Evolutionary conservation across 202 grass and related monocot species (phyloP).

Genomic region (Schoenoplectus triqueter): DNA sequence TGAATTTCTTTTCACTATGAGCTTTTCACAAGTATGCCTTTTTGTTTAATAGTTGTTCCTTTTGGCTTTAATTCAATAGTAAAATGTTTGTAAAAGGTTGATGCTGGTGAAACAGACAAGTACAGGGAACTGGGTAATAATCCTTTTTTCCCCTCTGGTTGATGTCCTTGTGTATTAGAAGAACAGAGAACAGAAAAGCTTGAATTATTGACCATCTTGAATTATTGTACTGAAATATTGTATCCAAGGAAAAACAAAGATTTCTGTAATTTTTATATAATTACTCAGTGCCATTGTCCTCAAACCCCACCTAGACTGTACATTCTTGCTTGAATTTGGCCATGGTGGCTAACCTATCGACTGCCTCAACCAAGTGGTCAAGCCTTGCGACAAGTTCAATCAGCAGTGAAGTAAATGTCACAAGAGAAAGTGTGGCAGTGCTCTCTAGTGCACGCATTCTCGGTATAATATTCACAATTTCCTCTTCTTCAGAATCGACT

Average conservation of each 20-base stretch:
- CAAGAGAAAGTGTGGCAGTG: constrained; percentile 62
- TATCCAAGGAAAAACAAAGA: constrained; percentile 26
- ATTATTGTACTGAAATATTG: not conserved
- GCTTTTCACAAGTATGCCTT: not conserved
- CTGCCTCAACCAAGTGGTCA: constrained; percentile 85
- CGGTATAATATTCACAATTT: constrained; percentile 44
- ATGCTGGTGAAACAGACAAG: not conserved
- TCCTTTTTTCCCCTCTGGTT: not conserved
- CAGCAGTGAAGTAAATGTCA: constrained; percentile 66
- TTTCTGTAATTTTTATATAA: not conserved
- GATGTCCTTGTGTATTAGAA: constrained; percentile 16
- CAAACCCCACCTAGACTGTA: constrained; percentile 40
- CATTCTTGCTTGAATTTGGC: constrained; percentile 69
- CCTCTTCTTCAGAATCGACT: constrained; percentile 52
- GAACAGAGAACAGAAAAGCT: constrained; percentile 15
- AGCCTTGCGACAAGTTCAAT: constrained; percentile 87
- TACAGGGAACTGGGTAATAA: not conserved
- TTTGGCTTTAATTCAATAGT: not conserved
- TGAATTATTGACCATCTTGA: not conserved
- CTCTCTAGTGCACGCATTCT: constrained; percentile 76
- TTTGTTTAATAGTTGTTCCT: not conserved
- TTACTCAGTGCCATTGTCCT: not conserved
- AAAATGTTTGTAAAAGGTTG: constrained; percentile 5
- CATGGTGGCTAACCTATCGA: constrained; percentile 65
- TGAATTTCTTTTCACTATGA: not conserved